phyloP scores from a whole-genome alignment of 768 basidiomycete genomes.

The Sistotremastrum niveocremeum region DNA sequence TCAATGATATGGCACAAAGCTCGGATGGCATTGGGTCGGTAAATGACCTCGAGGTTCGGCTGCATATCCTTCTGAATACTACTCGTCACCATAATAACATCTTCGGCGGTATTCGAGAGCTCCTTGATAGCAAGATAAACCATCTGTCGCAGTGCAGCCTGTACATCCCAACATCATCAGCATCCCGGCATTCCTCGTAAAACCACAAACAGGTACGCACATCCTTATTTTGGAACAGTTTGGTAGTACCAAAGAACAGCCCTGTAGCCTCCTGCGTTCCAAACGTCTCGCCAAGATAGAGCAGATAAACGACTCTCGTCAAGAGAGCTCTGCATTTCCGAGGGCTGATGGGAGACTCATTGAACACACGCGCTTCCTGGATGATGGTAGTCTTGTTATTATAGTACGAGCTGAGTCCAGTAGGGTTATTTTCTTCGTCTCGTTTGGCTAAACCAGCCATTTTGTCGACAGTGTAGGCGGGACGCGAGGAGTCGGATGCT shows the following conservation, averaged over 20 bases:
- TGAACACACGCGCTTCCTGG: conserved; percentile 97
- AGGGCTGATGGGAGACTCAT: conserved; percentile 97
- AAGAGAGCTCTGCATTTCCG: conserved; percentile 93
- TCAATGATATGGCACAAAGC: conserved; percentile 95
- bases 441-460: conserved; percentile 85
- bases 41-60: conserved; percentile 95
- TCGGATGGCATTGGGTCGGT: conserved; percentile 93
- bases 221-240: conserved; percentile 98
- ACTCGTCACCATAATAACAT: conserved; percentile 98
- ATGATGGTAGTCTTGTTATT: conserved; percentile 98
- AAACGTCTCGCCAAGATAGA: conserved; percentile 94
- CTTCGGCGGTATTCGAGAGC: conserved; percentile 86
- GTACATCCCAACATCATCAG: conserved; percentile 1
- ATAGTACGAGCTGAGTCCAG: conserved; percentile 77
- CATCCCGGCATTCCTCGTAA: neutral
- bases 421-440: conserved; percentile 65
- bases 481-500: too few relatives aligned
- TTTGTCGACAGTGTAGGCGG: too few relatives aligned
- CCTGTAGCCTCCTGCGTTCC: conserved; percentile 93
- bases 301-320: conserved; percentile 89
- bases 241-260: conserved; percentile 97
- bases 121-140: conserved; percentile 99
- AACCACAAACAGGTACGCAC: conserved; percentile 36
- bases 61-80: conserved; percentile 99
- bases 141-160: conserved; percentile 94